Evolutionary conservation across 2,329 filamentous ascomycete genomes (phyloP).

Genomic region (Coleophoma eucalyptorum): DNA sequence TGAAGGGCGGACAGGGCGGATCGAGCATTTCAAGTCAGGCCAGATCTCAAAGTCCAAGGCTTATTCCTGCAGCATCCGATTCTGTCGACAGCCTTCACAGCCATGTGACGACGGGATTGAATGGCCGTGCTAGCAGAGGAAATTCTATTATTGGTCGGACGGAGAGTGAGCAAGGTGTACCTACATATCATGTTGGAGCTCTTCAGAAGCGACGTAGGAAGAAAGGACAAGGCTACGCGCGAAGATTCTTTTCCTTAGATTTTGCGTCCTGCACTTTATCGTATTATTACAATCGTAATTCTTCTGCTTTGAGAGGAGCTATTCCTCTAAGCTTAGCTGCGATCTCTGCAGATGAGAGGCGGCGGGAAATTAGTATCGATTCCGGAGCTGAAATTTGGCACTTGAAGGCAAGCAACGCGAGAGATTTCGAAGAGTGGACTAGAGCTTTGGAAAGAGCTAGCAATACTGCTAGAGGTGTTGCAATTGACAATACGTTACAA

Average conservation of each 20-base stretch:
- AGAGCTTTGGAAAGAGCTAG: conserved; percentile 80
- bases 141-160: conserved; percentile 50
- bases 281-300: conserved; percentile 94
- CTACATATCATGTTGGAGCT: conserved; percentile 75
- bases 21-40: conserved; percentile 48
- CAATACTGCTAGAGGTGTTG: conserved; percentile 54
- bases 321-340: conserved; percentile 90
- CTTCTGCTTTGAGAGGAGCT: conserved; percentile 84
- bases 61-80: conserved; percentile 42
- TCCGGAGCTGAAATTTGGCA: conserved; percentile 98
- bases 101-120: conserved; percentile 27
- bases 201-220: conserved; percentile 89
- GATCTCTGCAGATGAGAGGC: conserved; percentile 82
- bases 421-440: conserved; percentile 87
- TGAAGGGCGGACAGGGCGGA: conserved; percentile 31
- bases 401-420: conserved; percentile 74
- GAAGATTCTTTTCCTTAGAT: conserved; percentile 93
- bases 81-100: conserved; percentile 61
- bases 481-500: conserved; percentile 26
- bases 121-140: conserved; percentile 30
- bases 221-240: conserved; percentile 88
- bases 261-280: conserved; percentile 92
- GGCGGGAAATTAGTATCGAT: conserved; percentile 91
- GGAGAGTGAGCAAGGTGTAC: conserved; percentile 36
- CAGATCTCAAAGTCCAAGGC: conserved; percentile 40